phyloP scores from a whole-genome alignment of 441 rosid species.

The Gossypium schwendimanii region DNA sequence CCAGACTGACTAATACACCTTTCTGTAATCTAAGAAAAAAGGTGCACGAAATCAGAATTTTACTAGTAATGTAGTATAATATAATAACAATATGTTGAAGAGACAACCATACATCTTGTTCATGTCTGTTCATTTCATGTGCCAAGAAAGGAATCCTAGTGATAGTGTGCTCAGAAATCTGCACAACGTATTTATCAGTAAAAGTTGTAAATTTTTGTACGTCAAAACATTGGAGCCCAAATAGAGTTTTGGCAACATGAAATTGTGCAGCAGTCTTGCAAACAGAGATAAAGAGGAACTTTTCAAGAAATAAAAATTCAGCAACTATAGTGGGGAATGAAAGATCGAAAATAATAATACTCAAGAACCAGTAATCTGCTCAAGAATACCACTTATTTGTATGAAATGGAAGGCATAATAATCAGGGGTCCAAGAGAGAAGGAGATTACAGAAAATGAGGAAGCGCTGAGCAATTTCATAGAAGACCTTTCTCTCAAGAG shows the following conservation, averaged over 20 bases:
- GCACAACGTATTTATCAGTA: slow-evolving; percentile 18
- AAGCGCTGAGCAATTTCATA: not conserved
- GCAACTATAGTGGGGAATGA: not conserved
- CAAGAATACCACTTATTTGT: not conserved
- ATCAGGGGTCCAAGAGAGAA: not conserved
- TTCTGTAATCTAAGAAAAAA: slow-evolving; percentile 54
- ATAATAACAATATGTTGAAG: not conserved
- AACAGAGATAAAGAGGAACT: not conserved
- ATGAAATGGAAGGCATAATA: not conserved
- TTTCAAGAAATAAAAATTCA: not conserved
- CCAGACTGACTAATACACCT: slow-evolving; percentile 63
- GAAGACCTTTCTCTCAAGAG: not conserved
- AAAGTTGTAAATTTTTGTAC: not conserved
- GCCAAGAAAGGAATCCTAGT: slow-evolving; percentile 54
- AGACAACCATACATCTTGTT: slow-evolving; percentile 59
- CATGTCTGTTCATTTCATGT: slow-evolving; percentile 76
- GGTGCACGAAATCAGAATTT: slow-evolving; percentile 10
- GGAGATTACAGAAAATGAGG: not conserved
- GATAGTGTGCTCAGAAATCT: slow-evolving; percentile 50
- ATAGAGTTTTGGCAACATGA: not conserved
- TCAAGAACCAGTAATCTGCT: not conserved
- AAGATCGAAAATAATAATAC: not conserved
- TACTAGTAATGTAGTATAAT: not conserved
- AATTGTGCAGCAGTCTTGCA: not conserved
- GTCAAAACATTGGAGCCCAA: not conserved